Base-by-base conservation (phyloP, 2,329 filamentous ascomycete species). In the Aspergillus puulaauensis region DNA sequence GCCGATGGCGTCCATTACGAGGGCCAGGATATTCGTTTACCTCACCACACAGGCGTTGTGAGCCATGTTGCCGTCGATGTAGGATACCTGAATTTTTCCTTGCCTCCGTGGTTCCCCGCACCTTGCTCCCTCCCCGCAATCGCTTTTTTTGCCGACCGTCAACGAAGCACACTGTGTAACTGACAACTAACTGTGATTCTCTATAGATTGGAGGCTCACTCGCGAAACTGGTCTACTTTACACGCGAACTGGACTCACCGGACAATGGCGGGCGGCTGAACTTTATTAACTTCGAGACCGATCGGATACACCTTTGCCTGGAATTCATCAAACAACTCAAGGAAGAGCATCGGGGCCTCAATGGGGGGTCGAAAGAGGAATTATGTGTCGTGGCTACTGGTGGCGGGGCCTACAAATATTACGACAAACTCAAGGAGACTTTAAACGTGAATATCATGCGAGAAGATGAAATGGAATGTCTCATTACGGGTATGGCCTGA, bases 401-500 rank as follows among this genome's bases (percentile, higher is more conserved):
- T 6, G 95, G 95, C 27, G 95, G 95, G 19, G 93, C 95, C 5
- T 98, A 90, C 82, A 97, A 98, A 75, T 99, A 90, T 77, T 97
- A 98, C 74, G 92, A 98, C 73, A 88, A 87, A 74, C 91, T 99
- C 66, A 88, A 87, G 70, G 85, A 93, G 61, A 86, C 88, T 4
- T 79, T 99, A 51, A 90, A 90, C 14, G 90, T 96, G 2, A 90
- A 97, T 70, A 92, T 99, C 19, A 80, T 93, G 68, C 83, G 92
- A 44, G 95, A 98, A 75, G 95, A 99, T 70, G 95, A 99, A 78
- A 99, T 99, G 95, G 92, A 96, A 75, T 99, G 95, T 72, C 79
- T 99, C 58, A 99, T 99, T 63, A 95, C 95, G 69, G 92, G 90
- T 92, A 75, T 63, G 80, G 64, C 33, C 39, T 21, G 8, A 48